phyloP scores from a whole-genome alignment of 768 basidiomycete species.

The Lentinula lateritia region DNA sequence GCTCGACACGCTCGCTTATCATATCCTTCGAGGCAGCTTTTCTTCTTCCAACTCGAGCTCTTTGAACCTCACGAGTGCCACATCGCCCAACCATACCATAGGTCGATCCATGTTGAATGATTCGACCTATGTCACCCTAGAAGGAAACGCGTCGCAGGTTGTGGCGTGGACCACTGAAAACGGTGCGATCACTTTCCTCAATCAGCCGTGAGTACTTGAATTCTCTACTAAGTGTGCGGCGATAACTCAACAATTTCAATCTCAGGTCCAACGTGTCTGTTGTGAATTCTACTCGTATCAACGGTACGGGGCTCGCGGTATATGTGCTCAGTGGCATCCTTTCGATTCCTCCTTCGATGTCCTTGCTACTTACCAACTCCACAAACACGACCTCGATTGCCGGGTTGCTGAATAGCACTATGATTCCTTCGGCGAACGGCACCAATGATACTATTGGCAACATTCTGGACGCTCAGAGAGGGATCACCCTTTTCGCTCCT shows the following conservation, averaged over 20 bases:
- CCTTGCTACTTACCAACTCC: conserved; percentile 30
- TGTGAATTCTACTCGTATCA: conserved; percentile 30
- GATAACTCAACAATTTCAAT: not conserved
- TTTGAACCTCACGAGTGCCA: conserved; percentile 27
- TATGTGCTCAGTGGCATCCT: conserved; percentile 47
- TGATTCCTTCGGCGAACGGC: conserved; percentile 21
- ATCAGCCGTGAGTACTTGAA: conserved; percentile 37
- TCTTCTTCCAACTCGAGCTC: conserved; percentile 2
- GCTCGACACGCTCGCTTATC: conserved; percentile 41
- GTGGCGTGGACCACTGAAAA: conserved; percentile 38
- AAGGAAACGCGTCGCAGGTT: conserved; percentile 55
- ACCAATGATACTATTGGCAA: conserved; percentile 29
- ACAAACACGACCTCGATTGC: conserved; percentile 39
- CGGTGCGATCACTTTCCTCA: conserved; percentile 39
- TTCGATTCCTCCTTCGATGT: conserved; percentile 43
- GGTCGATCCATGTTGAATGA: conserved; percentile 60
- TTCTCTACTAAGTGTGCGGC: not conserved
- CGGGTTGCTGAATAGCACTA: conserved; percentile 19
- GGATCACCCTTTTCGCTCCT: conserved; percentile 68
- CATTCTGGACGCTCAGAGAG: conserved; percentile 33
- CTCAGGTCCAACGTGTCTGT: conserved; percentile 28
- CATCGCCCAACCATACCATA: conserved; percentile 54
- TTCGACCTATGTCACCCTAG: conserved; percentile 41
- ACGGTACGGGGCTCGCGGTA: conserved; percentile 18
- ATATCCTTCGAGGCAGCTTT: conserved; percentile 43